phyloP scores from a whole-genome alignment of 192 early-diverging fungal genomes.

The Coemansia sp. region DNA sequence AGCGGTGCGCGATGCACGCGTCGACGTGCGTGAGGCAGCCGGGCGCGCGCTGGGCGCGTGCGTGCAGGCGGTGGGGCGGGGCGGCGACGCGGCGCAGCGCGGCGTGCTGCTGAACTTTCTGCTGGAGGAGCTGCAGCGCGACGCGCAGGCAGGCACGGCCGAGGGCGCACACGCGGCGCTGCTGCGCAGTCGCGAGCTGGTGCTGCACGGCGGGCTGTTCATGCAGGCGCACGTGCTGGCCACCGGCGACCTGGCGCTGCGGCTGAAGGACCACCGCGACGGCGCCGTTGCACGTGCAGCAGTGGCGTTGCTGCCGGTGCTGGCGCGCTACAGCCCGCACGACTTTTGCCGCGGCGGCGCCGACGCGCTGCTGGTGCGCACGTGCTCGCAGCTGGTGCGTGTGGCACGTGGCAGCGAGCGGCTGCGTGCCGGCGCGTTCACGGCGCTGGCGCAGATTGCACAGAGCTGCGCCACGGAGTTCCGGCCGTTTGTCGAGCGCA shows the following conservation, averaged over 20 bases:
- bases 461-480: conserved; percentile 75
- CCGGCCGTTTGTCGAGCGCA: conserved; percentile 74
- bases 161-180: conserved; percentile 87
- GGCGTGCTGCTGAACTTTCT: conserved; percentile 75
- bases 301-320: conserved; percentile 74
- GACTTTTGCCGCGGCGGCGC: conserved; percentile 60
- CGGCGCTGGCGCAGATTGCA: conserved; percentile 83
- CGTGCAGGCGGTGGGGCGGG: conserved; percentile 73
- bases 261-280: conserved; percentile 77
- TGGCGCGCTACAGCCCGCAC: conserved; percentile 75
- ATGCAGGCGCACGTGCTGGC: conserved; percentile 77
- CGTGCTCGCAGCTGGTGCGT: conserved; percentile 72
- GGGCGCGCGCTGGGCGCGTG: conserved; percentile 81
- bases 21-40: conserved; percentile 82
- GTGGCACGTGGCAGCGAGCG: conserved; percentile 66
- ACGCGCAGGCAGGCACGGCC: conserved; percentile 63
- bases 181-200: conserved; percentile 74
- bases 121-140: conserved; percentile 77
- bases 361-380: conserved; percentile 64
- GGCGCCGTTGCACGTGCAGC: conserved; percentile 77
- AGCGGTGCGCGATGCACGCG: conserved; percentile 76
- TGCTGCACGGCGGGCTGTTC: conserved; percentile 80
- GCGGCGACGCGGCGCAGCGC: conserved; percentile 65
- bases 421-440: conserved; percentile 62
- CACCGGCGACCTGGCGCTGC: conserved; percentile 72